Evolutionary conservation across 306 rosid species (phyloP).

Genomic region (Dalbergia oliveri): DNA sequence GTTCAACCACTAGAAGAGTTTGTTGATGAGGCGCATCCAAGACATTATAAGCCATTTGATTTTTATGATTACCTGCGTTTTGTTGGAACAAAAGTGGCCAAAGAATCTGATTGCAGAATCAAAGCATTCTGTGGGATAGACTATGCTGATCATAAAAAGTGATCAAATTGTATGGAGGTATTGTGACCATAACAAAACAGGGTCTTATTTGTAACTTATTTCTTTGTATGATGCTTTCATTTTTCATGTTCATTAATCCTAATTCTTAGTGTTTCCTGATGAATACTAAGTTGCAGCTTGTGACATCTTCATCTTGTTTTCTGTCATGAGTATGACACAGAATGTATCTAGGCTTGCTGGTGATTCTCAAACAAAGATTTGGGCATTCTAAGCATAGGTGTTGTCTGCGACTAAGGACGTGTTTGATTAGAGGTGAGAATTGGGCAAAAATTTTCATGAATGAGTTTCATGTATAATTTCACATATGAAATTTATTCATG

Average conservation of each 20-base stretch:
- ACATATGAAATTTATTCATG: no score
- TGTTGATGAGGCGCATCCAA: conserved; percentile 51
- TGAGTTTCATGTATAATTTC: no score
- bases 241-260: neutral
- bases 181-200: neutral
- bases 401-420: no score
- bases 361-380: no score
- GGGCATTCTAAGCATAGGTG: no score
- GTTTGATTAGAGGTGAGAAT: no score
- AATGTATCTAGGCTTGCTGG: no score
- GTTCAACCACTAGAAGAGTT: conserved; percentile 42
- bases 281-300: neutral
- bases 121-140: conserved; percentile 50
- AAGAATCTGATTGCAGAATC: conserved; percentile 36
- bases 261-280: neutral
- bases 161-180: neutral
- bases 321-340: no score
- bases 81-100: conserved; percentile 16
- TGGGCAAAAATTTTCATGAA: no score
- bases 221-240: neutral
- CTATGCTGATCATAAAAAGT: neutral
- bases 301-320: neutral
- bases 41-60: conserved; percentile 47
- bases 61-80: conserved; percentile 43
- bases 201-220: neutral